These are phyloP conservation scores for Acrodontium crateriforme DNA, from an alignment of 2,329 filamentous ascomycete species.

Conservation along the genomic window DNA sequence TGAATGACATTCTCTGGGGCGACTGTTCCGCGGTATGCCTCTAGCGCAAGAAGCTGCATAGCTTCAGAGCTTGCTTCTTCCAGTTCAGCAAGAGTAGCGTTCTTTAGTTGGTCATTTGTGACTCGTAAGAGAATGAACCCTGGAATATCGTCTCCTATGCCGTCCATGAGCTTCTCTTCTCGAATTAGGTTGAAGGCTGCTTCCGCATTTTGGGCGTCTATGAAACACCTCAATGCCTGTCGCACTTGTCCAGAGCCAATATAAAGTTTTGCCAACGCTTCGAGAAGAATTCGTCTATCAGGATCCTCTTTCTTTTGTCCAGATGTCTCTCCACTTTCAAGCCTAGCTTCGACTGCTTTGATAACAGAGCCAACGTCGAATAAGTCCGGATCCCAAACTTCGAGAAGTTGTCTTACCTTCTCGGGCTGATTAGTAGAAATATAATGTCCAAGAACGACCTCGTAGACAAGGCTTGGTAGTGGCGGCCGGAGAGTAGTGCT, in stretches of 20 bases:
- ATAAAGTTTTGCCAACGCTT: conserved; percentile 71
- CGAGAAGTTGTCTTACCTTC: conserved; percentile 66
- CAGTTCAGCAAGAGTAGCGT: conserved; percentile 55
- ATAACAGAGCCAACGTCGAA: conserved; percentile 69
- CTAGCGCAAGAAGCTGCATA: conserved; percentile 73
- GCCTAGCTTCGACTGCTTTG: conserved; percentile 65
- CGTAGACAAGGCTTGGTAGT: conserved; percentile 70
- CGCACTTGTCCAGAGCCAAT: conserved; percentile 67
- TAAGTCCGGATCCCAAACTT: conserved; percentile 70
- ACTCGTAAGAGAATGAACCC: conserved; percentile 82
- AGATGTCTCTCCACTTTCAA: conserved; percentile 55
- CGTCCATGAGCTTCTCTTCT: conserved; percentile 79
- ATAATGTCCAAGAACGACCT: conserved; percentile 80
- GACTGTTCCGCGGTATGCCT: conserved; percentile 80
- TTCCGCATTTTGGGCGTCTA: conserved; percentile 82
- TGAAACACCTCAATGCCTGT: conserved; percentile 79
- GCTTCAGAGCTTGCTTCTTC: conserved; percentile 71
- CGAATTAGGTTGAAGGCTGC: conserved; percentile 74
- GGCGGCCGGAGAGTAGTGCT: conserved; percentile 62
- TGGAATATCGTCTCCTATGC: conserved; percentile 75
- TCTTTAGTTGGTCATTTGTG: conserved; percentile 51
- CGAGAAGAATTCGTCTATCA: conserved; percentile 84
- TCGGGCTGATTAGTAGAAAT: conserved; percentile 60
- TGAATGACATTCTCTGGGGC: conserved; percentile 61
- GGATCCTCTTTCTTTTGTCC: conserved; percentile 65